These are phyloP conservation scores for Pythium phragmitis DNA, from an alignment of 352 stramenopile species.

Conservation along the genomic window DNA sequence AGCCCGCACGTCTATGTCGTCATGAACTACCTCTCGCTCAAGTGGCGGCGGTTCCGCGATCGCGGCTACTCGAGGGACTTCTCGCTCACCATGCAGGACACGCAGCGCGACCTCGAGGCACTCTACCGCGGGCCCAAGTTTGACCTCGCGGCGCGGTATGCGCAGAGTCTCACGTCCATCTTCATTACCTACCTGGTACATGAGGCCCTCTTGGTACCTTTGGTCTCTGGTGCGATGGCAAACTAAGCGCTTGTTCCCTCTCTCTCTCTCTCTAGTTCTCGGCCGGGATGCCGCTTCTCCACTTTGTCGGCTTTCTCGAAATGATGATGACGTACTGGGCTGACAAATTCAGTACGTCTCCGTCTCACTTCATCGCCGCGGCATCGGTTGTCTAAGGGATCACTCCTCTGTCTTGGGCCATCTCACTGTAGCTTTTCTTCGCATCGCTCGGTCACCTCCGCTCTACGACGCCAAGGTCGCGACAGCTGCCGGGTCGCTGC, in stretches of 20 bases:
- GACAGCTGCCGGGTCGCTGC: slow-evolving; percentile 45
- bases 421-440: slow-evolving; percentile 52
- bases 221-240: too few relatives aligned
- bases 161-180: slow-evolving; percentile 72
- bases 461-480: slow-evolving; percentile 75
- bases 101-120: slow-evolving; percentile 76
- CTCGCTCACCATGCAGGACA: slow-evolving; percentile 69
- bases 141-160: slow-evolving; percentile 68
- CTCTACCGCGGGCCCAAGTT: slow-evolving; percentile 79
- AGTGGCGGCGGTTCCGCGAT: slow-evolving; percentile 54
- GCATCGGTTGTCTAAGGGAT: too few relatives aligned
- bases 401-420: not conserved
- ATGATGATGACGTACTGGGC: slow-evolving; percentile 85
- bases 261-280: slow-evolving; percentile 49
- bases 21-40: slow-evolving; percentile 50
- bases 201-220: not conserved
- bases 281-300: slow-evolving; percentile 74
- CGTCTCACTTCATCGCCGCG: too few relatives aligned
- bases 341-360: slow-evolving; percentile 81
- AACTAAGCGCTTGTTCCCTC: too few relatives aligned
- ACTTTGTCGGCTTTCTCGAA: slow-evolving; percentile 66
- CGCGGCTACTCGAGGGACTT: slow-evolving; percentile 67
- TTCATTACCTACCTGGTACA: slow-evolving; percentile 80
- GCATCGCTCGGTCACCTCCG: slow-evolving; percentile 63
- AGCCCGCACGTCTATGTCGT: slow-evolving; percentile 66